Conservation (phyloP, 352 stramenopile species). For the Globisporangium camurandrum region DNA sequence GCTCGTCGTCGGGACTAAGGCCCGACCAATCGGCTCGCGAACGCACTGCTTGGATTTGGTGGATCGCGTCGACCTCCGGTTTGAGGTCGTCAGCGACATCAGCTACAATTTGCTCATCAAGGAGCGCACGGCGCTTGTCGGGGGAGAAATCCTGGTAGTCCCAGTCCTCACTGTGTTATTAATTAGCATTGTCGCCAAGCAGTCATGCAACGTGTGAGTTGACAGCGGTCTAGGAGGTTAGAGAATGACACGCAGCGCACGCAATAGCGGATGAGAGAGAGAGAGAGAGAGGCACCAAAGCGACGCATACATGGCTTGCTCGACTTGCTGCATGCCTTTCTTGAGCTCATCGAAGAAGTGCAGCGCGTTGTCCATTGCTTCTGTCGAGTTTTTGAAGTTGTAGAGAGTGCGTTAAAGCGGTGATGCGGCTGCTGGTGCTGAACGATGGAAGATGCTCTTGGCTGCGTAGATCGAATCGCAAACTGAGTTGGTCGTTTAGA, state of each 20-base stretch:
- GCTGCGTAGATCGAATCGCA: background rate
- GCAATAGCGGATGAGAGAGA: too few relatives aligned
- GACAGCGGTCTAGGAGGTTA: background rate
- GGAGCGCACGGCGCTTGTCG: slow-evolving; percentile 48
- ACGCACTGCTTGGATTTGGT: slow-evolving; percentile 21
- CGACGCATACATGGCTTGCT: slow-evolving; percentile 39
- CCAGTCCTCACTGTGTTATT: slow-evolving; percentile 58
- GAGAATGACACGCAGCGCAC: background rate
- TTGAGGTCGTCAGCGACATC: slow-evolving; percentile 28
- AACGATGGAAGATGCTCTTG: background rate
- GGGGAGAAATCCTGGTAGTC: slow-evolving; percentile 66
- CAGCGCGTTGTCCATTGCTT: slow-evolving; percentile 19
- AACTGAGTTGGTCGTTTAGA: background rate
- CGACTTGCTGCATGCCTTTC: slow-evolving; percentile 34
- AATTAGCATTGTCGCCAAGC: too few relatives aligned
- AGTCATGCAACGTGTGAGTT: background rate
- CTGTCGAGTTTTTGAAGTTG: too few relatives aligned
- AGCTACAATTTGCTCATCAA: slow-evolving; percentile 38
- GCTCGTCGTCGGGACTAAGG: slow-evolving; percentile 34
- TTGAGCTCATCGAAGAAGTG: slow-evolving; percentile 39
- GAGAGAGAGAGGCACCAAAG: too few relatives aligned
- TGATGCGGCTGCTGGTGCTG: background rate
- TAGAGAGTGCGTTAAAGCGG: background rate
- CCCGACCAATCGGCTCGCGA: slow-evolving; percentile 33
- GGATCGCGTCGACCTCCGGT: slow-evolving; percentile 25